Base-by-base conservation (phyloP, 106 monocot species). In the Dendrobium nobile region DNA sequence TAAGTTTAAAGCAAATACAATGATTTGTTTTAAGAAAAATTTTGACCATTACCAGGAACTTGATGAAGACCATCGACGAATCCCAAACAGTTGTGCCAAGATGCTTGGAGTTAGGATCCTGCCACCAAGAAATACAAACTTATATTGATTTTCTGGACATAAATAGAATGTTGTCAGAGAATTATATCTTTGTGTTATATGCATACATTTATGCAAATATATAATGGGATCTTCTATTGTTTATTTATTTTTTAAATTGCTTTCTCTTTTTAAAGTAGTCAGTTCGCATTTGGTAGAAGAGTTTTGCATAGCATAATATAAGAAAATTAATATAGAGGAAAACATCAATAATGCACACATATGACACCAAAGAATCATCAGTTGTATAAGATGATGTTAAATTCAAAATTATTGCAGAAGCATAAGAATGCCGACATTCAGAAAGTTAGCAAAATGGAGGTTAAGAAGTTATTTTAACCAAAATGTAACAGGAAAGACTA, bases 51-150 rank as follows among this genome's bases (percentile, higher is more conserved):
- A 99, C 95, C 95, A 99, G 81, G 85, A 84, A 99, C 78, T 99
- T 99, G 78, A 91, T 82, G 59, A 99, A 92, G 19, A 99, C 95
- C 89, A 99, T 91, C 9, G 98, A 99, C 68, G 98, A 95, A 91
- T 99, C 98, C 98, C 98, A 99, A 78, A 95, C 98, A 54, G 98
- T 99, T 40, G 94, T 99, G 0, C 98, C 98, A 54, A 88, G 91
- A 90, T 99, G 98, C 88, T 93, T 95, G 67, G 98, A 95, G 82
- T 99, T 99, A 28, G 98, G 95, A 87, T 99, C 93, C 98, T 99
- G 86, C 54, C 20, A 84, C 15, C 20, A 77, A 17, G 10, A 79
- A 6, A 40, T 4, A 24, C 0, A 16, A 31, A 51, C 10, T 74
- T 74, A 0, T 42, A 28, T 0, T 42, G 43, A 42, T 41, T 42